Conservation (phyloP, 768 basidiomycete genomes). For the Leccinellum rugosiceps region DNA sequence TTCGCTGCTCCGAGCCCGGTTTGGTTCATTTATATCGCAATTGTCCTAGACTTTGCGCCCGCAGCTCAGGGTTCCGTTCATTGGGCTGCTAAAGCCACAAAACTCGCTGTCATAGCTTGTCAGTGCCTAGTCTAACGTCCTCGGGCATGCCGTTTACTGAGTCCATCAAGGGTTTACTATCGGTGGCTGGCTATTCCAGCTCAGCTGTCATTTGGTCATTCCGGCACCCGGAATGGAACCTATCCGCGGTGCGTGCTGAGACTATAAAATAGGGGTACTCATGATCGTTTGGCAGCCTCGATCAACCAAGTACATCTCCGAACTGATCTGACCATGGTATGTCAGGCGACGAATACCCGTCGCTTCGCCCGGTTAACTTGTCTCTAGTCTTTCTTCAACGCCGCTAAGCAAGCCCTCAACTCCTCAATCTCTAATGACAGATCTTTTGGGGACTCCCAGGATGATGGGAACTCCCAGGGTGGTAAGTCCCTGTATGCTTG, state of each 20-base stretch:
- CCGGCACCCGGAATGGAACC: constrained; percentile 17
- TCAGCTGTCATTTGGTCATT: constrained; percentile 19
- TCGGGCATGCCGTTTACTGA: neutral
- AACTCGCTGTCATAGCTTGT: neutral
- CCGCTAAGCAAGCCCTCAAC: constrained; percentile 66
- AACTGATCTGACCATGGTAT: constrained; percentile 23
- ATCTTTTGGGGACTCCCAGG: neutral
- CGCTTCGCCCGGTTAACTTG: neutral
- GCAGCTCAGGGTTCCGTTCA: neutral
- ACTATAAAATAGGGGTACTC: constrained; percentile 14
- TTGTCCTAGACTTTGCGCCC: neutral
- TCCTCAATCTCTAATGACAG: constrained; percentile 40
- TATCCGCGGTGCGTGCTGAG: constrained; percentile 11
- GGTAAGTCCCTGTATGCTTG: constrained; percentile 2
- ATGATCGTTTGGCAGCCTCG: constrained; percentile 8
- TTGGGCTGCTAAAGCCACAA: neutral
- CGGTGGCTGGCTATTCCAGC: constrained; percentile 3
- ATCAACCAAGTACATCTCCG: constrained; percentile 4
- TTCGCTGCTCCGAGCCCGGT: neutral
- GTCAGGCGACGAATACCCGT: neutral
- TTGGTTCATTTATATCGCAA: neutral
- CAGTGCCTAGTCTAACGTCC: too few relatives aligned
- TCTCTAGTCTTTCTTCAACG: constrained; percentile 61
- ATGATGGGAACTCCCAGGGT: neutral
- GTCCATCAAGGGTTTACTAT: neutral